phyloP scores from a whole-genome alignment of 1,284 basidiomycete genomes.

The Pterula multifida region DNA sequence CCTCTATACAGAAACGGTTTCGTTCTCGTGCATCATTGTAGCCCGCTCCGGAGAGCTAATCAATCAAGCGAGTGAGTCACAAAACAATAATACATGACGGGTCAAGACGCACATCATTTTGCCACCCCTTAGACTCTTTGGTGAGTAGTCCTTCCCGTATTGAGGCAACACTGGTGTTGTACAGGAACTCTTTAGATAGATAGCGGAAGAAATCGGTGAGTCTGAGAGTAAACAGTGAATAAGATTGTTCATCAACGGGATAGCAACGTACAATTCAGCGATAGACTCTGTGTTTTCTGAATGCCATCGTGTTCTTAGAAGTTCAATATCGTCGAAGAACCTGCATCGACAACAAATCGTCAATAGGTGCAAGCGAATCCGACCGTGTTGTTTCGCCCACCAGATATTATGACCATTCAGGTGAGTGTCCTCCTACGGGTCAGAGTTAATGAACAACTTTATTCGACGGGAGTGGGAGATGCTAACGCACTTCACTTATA shows the following conservation, averaged over 20 bases:
- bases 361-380: neutral
- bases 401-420: slow-evolving; percentile 79
- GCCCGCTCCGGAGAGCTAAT: slow-evolving; percentile 32
- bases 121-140: slow-evolving; percentile 91
- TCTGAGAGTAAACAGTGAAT: slow-evolving; percentile 26
- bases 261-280: slow-evolving; percentile 67
- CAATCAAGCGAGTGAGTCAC: slow-evolving; percentile 5
- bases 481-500: slow-evolving; percentile 46
- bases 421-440: slow-evolving; percentile 67
- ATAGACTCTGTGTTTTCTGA: slow-evolving; percentile 90
- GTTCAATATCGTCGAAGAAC: slow-evolving; percentile 97
- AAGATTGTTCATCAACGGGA: neutral
- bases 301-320: slow-evolving; percentile 83
- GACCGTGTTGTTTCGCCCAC: slow-evolving; percentile 21
- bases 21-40: slow-evolving; percentile 75
- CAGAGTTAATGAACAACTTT: slow-evolving; percentile 9
- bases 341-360: slow-evolving; percentile 21
- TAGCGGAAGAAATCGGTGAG: slow-evolving; percentile 97
- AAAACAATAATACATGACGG: neutral
- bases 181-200: slow-evolving; percentile 88
- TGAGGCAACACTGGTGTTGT: slow-evolving; percentile 86
- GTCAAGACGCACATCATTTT: slow-evolving; percentile 61
- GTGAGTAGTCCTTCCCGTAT: slow-evolving; percentile 83
- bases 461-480: slow-evolving; percentile 10
- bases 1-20: slow-evolving; percentile 91